phyloP scores from a whole-genome alignment of 1,139 yeast genomes.

The Lodderomyces parapsilosis region DNA sequence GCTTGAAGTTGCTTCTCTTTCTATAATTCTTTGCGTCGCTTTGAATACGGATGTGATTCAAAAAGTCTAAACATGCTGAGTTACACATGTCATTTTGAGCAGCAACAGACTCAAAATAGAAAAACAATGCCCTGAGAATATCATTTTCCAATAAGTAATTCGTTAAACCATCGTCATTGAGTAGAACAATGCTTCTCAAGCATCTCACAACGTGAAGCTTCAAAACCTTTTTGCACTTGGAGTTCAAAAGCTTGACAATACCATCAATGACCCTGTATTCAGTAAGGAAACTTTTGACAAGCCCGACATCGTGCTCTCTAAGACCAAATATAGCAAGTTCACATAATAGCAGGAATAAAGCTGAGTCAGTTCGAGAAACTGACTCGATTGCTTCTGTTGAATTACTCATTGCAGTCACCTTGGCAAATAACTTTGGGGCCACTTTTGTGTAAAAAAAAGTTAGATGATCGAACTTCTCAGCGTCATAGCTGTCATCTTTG shows the following conservation, averaged over 20 bases:
- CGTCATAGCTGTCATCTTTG: conserved; percentile 23
- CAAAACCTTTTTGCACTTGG: conserved; percentile 45
- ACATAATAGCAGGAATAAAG: conserved; percentile 62
- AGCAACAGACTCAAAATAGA: conserved; percentile 49
- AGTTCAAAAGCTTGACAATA: conserved; percentile 42
- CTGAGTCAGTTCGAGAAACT: conserved; percentile 29
- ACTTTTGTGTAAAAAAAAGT: conserved; percentile 59
- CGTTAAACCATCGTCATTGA: conserved; percentile 62
- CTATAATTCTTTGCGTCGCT: conserved; percentile 24
- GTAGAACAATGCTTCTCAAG: conserved; percentile 53
- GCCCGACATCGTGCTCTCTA: conserved; percentile 55
- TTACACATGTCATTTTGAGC: conserved; percentile 63
- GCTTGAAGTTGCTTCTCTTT: conserved; percentile 39
- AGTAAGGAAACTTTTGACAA: conserved; percentile 61
- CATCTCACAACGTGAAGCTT: conserved; percentile 68
- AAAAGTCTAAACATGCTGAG: conserved; percentile 73
- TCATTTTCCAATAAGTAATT: conserved; percentile 56
- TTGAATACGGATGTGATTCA: conserved; percentile 49
- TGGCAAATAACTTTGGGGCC: conserved; percentile 57
- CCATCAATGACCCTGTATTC: conserved; percentile 56
- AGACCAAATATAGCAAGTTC: conserved; percentile 69
- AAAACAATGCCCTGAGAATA: conserved; percentile 51
- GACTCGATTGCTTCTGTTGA: conserved; percentile 4
- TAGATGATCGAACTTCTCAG: conserved; percentile 53
- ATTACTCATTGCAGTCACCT: conserved; percentile 26